Evolutionary conservation across 306 rosid genomes (phyloP).

Genomic region (Sesbania bispinosa): DNA sequence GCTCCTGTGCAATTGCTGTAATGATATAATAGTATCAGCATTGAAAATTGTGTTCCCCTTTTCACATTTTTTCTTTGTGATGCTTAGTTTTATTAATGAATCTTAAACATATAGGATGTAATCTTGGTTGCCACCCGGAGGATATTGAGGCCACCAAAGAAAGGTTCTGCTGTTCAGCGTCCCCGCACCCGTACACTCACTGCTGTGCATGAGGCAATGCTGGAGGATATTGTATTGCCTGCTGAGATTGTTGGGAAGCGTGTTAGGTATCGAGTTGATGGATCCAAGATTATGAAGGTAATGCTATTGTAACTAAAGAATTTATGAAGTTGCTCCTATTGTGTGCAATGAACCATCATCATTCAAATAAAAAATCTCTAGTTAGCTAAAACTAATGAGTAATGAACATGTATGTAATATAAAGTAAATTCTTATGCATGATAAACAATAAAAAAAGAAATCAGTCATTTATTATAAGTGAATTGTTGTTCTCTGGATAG

Average conservation of each 20-base stretch:
- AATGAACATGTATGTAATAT: background rate
- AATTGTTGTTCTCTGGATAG: slow-evolving; percentile 26
- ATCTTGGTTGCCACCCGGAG: slow-evolving; percentile 76
- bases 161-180: slow-evolving; percentile 80
- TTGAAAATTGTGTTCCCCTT: background rate
- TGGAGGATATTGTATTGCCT: slow-evolving; percentile 82
- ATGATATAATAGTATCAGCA: background rate
- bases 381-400: background rate
- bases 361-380: background rate
- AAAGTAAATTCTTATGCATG: background rate
- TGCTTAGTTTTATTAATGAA: background rate
- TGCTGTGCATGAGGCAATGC: slow-evolving; percentile 84
- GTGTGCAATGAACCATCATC: background rate
- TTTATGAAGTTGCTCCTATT: background rate
- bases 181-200: slow-evolving; percentile 89
- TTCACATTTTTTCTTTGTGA: background rate
- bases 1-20: background rate
- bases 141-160: slow-evolving; percentile 84
- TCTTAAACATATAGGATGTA: slow-evolving; percentile 50
- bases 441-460: background rate
- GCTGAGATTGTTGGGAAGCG: slow-evolving; percentile 98
- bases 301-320: background rate
- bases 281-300: slow-evolving; percentile 87
- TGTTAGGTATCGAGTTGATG: slow-evolving; percentile 61
- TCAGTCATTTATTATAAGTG: background rate